Base-by-base conservation (phyloP, 2,329 filamentous ascomycete species). In the Eurotiales sp. region DNA sequence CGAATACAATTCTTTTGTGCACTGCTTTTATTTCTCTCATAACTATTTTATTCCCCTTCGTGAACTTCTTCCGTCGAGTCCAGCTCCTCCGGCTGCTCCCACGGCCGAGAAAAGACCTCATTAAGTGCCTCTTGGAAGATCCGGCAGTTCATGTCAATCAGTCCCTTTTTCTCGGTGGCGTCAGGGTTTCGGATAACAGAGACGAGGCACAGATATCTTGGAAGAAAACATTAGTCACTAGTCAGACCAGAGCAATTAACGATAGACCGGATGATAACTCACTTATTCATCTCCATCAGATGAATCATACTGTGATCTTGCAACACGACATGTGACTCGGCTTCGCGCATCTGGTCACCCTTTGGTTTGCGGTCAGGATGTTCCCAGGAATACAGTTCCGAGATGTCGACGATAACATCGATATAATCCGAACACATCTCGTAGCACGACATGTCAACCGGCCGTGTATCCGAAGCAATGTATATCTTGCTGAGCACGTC, bases 401-500 rank as follows among this genome's bases (percentile, higher is more conserved):
- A 93, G 49, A 97, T 87, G 67, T 99, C 93, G 53, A 97, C 92
- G 56, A 99, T 95, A 55, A 97, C 90, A 68, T 99, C 93, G 60
- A 99, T 96, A 67, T 96, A 97, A 67, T 99, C 93, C 45, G 90
- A 95, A 74, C 93, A 99, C 64, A 97, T 95, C 73, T 97, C 93
- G 69, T 99, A 99, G 67, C 88, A 92, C 37, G 88, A 87, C 79
- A 96, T 93, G 64, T 97, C 92, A 27, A 92, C 89, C 0, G 92
- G 92, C 34, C 88, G 87, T 25, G 87, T 93, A 68, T 99, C 93
- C 4, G 92, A 96, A 1, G 93, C 93, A 60, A 99, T 95, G 74
- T 99, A 99, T 56, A 99, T 96, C 75, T 99, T 99, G 72, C 89
- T 95, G 60, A 95, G 82, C 8, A 97, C 91, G 66, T 99, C 95